Percentiles rank a stretch among this genome's conserved stretches.
These are phyloP conservation scores for Monilinia laxa DNA, from an alignment of 2,329 filamentous ascomycete genomes.

Conservation along the genomic window DNA sequence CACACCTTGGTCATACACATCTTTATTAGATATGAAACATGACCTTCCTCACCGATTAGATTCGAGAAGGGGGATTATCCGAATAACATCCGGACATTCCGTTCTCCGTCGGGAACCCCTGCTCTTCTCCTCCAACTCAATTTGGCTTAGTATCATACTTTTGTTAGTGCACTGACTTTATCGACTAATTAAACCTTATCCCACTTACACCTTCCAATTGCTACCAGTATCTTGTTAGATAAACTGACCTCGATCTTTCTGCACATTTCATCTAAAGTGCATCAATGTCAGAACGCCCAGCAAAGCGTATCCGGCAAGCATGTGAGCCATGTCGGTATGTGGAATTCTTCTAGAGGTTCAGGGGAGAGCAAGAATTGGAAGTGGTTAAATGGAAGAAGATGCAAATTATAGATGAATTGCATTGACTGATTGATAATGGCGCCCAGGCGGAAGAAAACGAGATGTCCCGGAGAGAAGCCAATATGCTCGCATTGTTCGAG, in stretches of 20 bases:
- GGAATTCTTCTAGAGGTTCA: not conserved
- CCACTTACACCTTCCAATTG: not conserved
- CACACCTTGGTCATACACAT: not conserved
- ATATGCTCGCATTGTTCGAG: conserved; percentile 50
- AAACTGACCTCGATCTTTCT: conserved; percentile 18
- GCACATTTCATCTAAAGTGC: conserved; percentile 23
- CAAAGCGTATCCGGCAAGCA: conserved; percentile 39
- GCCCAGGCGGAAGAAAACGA: conserved; percentile 50
- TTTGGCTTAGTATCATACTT: conserved; percentile 8
- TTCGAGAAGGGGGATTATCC: not conserved
- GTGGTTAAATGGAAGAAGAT: not conserved
- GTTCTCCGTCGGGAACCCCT: conserved; percentile 16
- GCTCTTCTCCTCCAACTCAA: not conserved
- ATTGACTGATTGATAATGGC: conserved; percentile 10
- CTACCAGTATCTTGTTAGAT: conserved; percentile 14
- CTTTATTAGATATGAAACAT: not conserved
- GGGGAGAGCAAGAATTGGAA: not conserved
- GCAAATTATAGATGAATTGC: not conserved
- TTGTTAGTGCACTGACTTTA: conserved; percentile 11
- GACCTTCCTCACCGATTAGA: not conserved
- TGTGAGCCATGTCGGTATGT: conserved; percentile 43
- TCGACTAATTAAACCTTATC: not conserved
- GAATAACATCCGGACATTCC: conserved; percentile 15
- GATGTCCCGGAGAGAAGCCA: conserved; percentile 52
- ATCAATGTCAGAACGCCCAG: conserved; percentile 33